Percentiles rank a stretch among this genome's conserved stretches.
Evolutionary conservation across 495 filamentous ascomycete species (phyloP).

Genomic region (Mytilinidion resinicola): DNA sequence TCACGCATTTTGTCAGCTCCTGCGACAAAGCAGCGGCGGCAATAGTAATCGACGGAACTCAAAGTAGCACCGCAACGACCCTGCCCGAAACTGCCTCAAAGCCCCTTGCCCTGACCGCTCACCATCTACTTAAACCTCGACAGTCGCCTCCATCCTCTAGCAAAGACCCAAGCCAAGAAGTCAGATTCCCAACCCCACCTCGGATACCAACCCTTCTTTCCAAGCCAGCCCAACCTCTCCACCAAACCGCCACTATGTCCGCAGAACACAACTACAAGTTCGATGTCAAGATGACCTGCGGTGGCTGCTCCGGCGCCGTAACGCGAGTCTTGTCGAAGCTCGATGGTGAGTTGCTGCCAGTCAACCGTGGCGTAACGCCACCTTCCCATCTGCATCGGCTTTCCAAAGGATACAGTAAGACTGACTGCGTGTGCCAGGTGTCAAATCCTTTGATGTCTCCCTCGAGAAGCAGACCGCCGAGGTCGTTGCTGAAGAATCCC

Average conservation of each 20-base stretch:
- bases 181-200: background rate
- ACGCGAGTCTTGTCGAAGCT: slow-evolving; percentile 93
- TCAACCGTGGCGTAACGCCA: too few relatives aligned
- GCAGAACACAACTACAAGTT: slow-evolving; percentile 65
- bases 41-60: too few relatives aligned
- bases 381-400: background rate
- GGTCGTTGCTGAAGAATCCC: slow-evolving; percentile 55
- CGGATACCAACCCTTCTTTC: background rate
- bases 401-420: too few relatives aligned
- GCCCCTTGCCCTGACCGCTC: background rate
- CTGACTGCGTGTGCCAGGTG: slow-evolving; percentile 47
- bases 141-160: background rate
- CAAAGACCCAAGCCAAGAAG: background rate
- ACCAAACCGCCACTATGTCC: slow-evolving; percentile 36
- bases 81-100: too few relatives aligned
- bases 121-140: background rate
- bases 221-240: background rate
- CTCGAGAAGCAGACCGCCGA: slow-evolving; percentile 75
- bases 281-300: slow-evolving; percentile 62
- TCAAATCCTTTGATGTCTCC: slow-evolving; percentile 78
- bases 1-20: too few relatives aligned
- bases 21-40: too few relatives aligned
- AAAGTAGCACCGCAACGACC: too few relatives aligned
- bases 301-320: slow-evolving; percentile 65
- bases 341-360: slow-evolving; percentile 55